Percentiles rank a stretch among this genome's conserved stretches.
Conservation (phyloP, 2,329 filamentous ascomycete genomes). For the Ophiognomonia clavigignenti-juglandacearum region DNA sequence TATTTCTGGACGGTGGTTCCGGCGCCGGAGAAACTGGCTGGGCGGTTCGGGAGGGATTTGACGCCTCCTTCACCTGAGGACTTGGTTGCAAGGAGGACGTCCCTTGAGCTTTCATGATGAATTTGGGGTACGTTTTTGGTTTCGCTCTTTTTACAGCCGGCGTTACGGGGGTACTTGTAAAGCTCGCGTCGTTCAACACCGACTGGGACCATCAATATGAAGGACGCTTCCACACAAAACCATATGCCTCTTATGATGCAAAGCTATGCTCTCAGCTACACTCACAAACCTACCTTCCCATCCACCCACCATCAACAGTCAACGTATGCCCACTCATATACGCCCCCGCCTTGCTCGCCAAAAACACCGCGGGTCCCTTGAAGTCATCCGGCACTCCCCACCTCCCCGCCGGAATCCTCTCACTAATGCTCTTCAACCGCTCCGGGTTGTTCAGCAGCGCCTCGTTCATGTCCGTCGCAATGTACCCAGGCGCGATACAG, state of each 20-base stretch:
- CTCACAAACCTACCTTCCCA: constrained; percentile 68
- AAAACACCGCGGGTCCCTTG: constrained; percentile 73
- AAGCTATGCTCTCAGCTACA: not conserved
- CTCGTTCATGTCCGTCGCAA: constrained; percentile 91
- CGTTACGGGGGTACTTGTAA: no score
- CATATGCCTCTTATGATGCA: not conserved
- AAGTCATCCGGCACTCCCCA: constrained; percentile 87
- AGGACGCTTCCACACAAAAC: not conserved
- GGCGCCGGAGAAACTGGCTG: not conserved
- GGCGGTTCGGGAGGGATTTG: not conserved
- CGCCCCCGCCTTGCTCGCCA: constrained; percentile 69
- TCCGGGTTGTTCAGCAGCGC: constrained; percentile 70
- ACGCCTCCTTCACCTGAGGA: not conserved
- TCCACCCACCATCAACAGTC: constrained; percentile 88
- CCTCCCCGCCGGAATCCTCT: constrained; percentile 74
- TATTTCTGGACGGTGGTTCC: not conserved
- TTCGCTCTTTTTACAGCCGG: not conserved
- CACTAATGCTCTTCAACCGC: constrained; percentile 68
- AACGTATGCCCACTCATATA: constrained; percentile 82
- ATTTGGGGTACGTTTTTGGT: no score
- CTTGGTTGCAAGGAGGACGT: not conserved
- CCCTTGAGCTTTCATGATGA: not conserved
- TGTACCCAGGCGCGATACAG: constrained; percentile 84
- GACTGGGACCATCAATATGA: not conserved
- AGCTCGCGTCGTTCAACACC: no score